Evolutionary conservation across 2,329 filamentous ascomycete species (phyloP), one percentile per base, ranked within the genome.

Genomic region (Pyrenophora graminea): DNA sequence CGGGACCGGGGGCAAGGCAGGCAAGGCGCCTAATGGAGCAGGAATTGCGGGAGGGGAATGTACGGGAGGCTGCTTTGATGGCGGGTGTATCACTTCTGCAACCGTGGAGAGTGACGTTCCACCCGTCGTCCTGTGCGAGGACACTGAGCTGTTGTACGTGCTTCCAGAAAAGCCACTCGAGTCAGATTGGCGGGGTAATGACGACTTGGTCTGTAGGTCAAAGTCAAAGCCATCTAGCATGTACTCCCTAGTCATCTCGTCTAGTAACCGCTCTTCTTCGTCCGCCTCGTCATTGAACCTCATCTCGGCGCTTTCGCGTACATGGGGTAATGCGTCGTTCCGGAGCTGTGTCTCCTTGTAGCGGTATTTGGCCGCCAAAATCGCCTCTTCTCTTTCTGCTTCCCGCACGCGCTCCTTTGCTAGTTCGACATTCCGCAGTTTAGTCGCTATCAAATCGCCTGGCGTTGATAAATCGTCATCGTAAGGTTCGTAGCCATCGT

Each of bases 241-340:
- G 71, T 91, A 93, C 45, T 89, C 90, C 58, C 84, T 85, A 0
- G 90, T 91, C 82, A 97, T 91, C 70, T 96, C 91, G 55, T 97
- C 93, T 41, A 97, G 74, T 45, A 80, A 67, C 3, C 77, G 74
- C 57, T 80, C 78, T 55, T 80, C 79, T 66, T 80, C 78, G 44
- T 77, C 77, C 15, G 75, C 77, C 25, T 77, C 73, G 12, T 71
- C 69, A 10, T 66, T 62, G 48, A 70, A 67, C 34, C 59, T 65
- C 50, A 68, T 61, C 47, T 72, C 71, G 27, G 65, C 65, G 39
- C 70, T 74, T 54, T 74, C 67, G 32, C 70, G 61, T 21, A 75
- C 70, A 38, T 71, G 71, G 4, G 73, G 72, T 23, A 74, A 51
- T 5, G 63, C 61, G 82, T 82, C 42, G 82, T 78, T 48, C 75